Base-by-base conservation (phyloP, 139 green algal genomes). In the Chlorella sp. region DNA sequence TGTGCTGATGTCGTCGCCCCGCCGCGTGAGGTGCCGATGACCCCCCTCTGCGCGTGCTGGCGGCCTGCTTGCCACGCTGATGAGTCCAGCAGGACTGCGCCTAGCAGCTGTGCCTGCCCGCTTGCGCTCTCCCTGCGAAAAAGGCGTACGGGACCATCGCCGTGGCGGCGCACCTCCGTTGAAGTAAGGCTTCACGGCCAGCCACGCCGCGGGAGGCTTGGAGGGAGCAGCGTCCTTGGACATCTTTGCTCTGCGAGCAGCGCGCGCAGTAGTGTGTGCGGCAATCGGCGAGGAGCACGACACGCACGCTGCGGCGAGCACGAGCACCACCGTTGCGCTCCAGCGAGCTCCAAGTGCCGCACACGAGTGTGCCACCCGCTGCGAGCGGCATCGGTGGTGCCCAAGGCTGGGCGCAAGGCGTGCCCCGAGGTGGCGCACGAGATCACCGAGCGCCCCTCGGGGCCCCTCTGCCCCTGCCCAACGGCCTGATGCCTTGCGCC, bases 161-260 rank as follows among this genome's bases (percentile, higher is more conserved):
- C n/a, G n/a, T n/a, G n/a, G 17, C 42, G 10, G 42, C 42, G 42
- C 62, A 35, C 95, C 95, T 49, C 96, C 96, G 74, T 98, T 99
- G 1, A 99, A n/a, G 73, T 95, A 99, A 2, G 96, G 96, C 87
- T 98, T 99, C 42, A 84, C 82, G 5, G 88, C 76, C 73, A 89
- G 86, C 94, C 94, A 99, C 0, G 82, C 82, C 29, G 75, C 67
- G 69, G 59, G 63, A 49, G 67, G 67, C 42, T 72, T 72, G 67
- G n/a, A n/a, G n/a, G n/a, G n/a, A n/a, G n/a, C n/a, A n/a, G n/a
- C n/a, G n/a, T n/a, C n/a, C n/a, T n/a, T n/a, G n/a, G n/a, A n/a
- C n/a, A n/a, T n/a, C n/a, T n/a, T n/a, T n/a, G n/a, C n/a, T n/a
- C n/a, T n/a, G n/a, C n/a, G n/a, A n/a, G n/a, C n/a, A n/a, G n/a